Evolutionary conservation across 352 stramenopile genomes (phyloP).

Genomic region (Globisporangium carolinianum): DNA sequence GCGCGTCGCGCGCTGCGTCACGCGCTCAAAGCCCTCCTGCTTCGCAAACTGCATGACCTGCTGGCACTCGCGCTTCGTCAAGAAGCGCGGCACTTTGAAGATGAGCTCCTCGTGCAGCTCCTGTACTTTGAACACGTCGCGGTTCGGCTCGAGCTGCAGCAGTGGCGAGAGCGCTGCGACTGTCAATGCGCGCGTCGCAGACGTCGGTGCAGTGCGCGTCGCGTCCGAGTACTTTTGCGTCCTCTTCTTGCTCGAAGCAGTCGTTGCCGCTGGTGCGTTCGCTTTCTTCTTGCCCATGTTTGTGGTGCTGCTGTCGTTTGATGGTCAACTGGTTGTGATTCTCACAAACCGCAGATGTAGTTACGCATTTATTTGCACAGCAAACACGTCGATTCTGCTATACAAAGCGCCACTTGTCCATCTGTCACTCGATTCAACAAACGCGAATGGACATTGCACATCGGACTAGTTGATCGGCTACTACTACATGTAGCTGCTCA

Average conservation of each 20-base stretch:
- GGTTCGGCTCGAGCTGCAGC: conserved; percentile 39
- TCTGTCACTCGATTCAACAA: not conserved
- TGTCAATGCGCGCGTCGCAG: not conserved
- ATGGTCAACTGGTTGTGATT: no score
- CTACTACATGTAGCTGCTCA: no score
- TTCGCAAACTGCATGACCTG: conserved; percentile 54
- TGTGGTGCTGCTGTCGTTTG: not conserved
- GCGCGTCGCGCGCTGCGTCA: conserved; percentile 57
- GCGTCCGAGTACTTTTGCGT: conserved; percentile 15
- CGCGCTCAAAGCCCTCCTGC: conserved; percentile 48
- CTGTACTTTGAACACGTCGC: conserved; percentile 23
- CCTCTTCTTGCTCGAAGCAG: not conserved
- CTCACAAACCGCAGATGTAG: no score
- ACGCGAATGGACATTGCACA: not conserved
- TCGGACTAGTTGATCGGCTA: not conserved
- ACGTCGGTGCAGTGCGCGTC: conserved; percentile 8
- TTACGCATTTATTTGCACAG: no score
- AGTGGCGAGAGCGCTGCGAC: conserved; percentile 17
- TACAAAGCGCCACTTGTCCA: no score
- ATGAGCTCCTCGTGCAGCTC: conserved; percentile 60
- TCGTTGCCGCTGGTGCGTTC: conserved; percentile 1
- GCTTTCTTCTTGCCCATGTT: conserved; percentile 12
- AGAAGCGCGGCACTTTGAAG: conserved; percentile 51
- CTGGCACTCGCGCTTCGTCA: conserved; percentile 53
- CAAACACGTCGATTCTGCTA: no score